Conservation (phyloP, 768 basidiomycete genomes). For the Trametes coccinea region DNA sequence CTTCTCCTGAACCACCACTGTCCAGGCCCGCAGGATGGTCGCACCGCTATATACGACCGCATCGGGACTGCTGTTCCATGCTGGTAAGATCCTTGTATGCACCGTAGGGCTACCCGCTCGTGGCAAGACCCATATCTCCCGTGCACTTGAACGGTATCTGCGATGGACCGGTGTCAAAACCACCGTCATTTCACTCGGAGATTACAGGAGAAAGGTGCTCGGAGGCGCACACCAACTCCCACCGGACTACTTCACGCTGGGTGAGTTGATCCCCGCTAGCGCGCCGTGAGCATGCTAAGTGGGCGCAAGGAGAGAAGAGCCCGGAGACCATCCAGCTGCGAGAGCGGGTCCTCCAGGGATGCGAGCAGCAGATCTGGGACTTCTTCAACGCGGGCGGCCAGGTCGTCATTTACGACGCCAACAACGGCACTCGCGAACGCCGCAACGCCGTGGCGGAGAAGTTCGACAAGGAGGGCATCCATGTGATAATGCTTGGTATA, state of each 20-base stretch:
- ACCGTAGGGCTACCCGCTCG: conserved; percentile 93
- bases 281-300: conserved; percentile 9
- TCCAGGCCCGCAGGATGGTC: conserved; percentile 53
- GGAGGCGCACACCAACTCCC: conserved; percentile 89
- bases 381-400: conserved; percentile 89
- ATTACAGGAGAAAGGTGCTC: conserved; percentile 87
- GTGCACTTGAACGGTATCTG: conserved; percentile 94
- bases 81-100: conserved; percentile 92
- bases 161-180: conserved; percentile 99
- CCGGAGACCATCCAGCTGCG: conserved; percentile 79
- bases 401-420: conserved; percentile 98
- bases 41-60: conserved; percentile 96
- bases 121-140: conserved; percentile 95
- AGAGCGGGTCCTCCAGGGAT: conserved; percentile 72
- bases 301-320: conserved; percentile 62
- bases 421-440: conserved; percentile 76
- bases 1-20: not conserved
- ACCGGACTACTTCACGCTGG: conserved; percentile 87
- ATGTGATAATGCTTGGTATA: conserved; percentile 91
- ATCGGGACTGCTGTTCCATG: conserved; percentile 84
- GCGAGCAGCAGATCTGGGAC: conserved; percentile 86
- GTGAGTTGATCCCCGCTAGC: conserved; percentile 37
- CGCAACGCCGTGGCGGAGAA: conserved; percentile 77
- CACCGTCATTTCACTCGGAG: conserved; percentile 90
- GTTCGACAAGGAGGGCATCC: conserved; percentile 83